Conservation (phyloP, 1,139 yeast species). For the Diutina neorugosa region DNA sequence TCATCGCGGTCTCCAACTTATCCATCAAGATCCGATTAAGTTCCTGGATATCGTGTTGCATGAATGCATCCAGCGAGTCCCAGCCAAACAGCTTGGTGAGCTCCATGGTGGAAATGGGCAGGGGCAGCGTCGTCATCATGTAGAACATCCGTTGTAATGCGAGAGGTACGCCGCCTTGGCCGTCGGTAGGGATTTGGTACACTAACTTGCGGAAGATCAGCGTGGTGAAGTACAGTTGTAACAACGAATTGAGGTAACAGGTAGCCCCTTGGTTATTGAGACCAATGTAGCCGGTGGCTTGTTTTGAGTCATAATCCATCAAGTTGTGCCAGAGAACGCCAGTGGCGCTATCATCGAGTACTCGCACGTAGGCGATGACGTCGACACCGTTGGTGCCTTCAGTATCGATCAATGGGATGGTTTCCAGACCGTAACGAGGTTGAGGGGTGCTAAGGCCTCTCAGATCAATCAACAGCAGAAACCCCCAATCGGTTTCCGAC, state of each 20-base stretch:
- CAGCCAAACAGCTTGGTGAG: conserved; percentile 91
- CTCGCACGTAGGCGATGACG: conserved; percentile 36
- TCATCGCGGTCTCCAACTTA: conserved; percentile 82
- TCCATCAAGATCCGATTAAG: conserved; percentile 94
- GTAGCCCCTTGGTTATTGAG: conserved; percentile 96
- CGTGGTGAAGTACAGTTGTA: conserved; percentile 86
- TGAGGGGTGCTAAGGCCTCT: conserved; percentile 28
- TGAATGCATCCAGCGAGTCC: conserved; percentile 92
- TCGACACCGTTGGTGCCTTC: conserved; percentile 17
- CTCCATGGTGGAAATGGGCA: conserved; percentile 76
- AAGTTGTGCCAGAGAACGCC: conserved; percentile 92
- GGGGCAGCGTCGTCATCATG: conserved; percentile 55
- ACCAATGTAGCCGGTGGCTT: conserved; percentile 84
- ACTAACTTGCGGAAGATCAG: conserved; percentile 74
- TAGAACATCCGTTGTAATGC: conserved; percentile 85
- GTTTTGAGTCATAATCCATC: conserved; percentile 74
- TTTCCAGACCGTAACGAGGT: conserved; percentile 35
- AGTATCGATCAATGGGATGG: conserved; percentile 54
- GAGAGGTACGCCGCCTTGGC: conserved; percentile 41
- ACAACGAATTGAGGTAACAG: conserved; percentile 81
- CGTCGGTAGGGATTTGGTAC: conserved; percentile 72
- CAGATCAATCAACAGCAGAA: conserved; percentile 59
- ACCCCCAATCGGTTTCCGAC: conserved; percentile 92
- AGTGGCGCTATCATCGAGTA: conserved; percentile 75
- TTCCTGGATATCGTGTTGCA: conserved; percentile 97